These are phyloP conservation scores for Murraya koenigii DNA, from an alignment of 345 rosid genomes.

Conservation along the genomic window DNA sequence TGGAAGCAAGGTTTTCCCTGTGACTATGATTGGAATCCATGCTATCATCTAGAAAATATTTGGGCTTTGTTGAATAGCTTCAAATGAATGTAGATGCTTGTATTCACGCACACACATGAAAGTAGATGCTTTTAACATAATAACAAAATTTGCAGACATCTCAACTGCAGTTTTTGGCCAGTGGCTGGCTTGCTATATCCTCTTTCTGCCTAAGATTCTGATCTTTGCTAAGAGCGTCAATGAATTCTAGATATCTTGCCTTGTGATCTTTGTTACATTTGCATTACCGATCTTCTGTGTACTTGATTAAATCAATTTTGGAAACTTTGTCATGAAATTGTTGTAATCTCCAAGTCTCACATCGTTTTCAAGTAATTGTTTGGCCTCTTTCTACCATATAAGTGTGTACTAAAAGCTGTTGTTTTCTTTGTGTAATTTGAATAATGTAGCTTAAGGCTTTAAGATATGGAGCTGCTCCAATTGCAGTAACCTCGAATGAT, in stretches of 20 bases:
- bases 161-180: background rate
- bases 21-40: background rate
- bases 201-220: background rate
- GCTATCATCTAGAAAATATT: background rate
- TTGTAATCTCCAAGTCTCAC: background rate
- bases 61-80: background rate
- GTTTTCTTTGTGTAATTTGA: background rate
- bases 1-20: background rate
- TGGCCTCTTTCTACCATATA: background rate
- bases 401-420: background rate
- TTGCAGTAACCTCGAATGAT: constrained; percentile 31
- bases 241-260: background rate
- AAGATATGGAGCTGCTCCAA: constrained; percentile 66
- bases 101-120: background rate
- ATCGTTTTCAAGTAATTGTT: background rate
- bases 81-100: background rate
- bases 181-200: background rate
- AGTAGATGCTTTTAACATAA: background rate
- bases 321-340: constrained; percentile 1
- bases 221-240: background rate
- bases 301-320: background rate
- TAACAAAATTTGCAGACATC: background rate
- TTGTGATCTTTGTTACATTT: background rate
- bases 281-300: background rate
- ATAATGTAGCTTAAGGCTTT: constrained; percentile 66